Conservation (phyloP, 441 rosid genomes). For the Omphalea diandra region DNA sequence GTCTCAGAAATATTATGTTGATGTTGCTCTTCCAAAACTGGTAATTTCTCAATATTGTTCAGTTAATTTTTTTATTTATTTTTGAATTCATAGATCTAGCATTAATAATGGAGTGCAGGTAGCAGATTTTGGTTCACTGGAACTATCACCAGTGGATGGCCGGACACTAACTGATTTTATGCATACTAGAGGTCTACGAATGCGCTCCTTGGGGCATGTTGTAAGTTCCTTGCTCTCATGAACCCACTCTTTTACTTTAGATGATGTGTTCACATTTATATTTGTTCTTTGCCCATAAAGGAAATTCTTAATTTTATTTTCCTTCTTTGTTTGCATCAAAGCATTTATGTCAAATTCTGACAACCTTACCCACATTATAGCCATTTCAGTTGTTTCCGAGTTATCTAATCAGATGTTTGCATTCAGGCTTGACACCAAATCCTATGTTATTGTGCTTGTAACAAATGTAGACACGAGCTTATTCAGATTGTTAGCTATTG, state of each 20-base stretch:
- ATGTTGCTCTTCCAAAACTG: conserved; percentile 68
- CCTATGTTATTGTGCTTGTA: not conserved
- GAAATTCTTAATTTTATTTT: not conserved
- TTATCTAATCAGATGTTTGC: not conserved
- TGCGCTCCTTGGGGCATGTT: conserved; percentile 57
- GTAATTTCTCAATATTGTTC: conserved; percentile 35
- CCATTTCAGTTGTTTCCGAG: not conserved
- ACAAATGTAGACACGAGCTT: not conserved
- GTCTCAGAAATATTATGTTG: conserved; percentile 54
- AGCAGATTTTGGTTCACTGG: conserved; percentile 67
- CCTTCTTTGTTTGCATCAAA: conserved; percentile 4
- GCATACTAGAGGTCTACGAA: conserved; percentile 72
- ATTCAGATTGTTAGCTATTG: not conserved
- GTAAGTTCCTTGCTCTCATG: conserved; percentile 43
- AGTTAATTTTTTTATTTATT: conserved; percentile 16
- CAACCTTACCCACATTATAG: not conserved
- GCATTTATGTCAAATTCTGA: not conserved
- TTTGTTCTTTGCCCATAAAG: not conserved
- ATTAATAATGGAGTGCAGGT: conserved; percentile 47
- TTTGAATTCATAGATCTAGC: conserved; percentile 21
- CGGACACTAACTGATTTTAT: conserved; percentile 65
- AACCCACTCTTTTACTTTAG: conserved; percentile 58
- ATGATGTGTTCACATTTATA: conserved; percentile 12
- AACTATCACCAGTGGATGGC: conserved; percentile 75
- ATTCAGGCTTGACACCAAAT: not conserved